These are phyloP conservation scores for Leccinum angustisporum DNA, from an alignment of 1,284 basidiomycete species.

Conservation along the genomic window DNA sequence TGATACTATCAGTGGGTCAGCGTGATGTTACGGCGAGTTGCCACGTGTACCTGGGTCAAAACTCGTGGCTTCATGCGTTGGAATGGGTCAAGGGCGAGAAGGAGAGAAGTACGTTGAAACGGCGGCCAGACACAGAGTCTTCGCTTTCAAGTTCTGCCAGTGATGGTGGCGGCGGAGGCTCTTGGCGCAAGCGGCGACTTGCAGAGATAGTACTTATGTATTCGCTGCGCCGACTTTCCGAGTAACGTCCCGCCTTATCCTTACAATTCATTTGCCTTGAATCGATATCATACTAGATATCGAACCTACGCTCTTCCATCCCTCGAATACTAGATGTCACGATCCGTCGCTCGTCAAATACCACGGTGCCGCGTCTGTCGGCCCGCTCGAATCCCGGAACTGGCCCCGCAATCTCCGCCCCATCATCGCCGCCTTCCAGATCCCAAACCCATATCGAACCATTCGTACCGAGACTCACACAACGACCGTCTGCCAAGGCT, in stretches of 20 bases:
- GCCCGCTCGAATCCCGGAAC: constrained; percentile 10
- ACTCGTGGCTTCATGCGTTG: background rate
- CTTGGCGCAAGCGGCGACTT: background rate
- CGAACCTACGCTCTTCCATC: constrained; percentile 64
- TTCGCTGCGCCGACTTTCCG: too few relatives aligned
- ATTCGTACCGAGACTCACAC: constrained; percentile 67
- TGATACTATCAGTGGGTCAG: background rate
- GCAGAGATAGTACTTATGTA: background rate
- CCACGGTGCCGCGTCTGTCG: constrained; percentile 45
- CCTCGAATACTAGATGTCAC: constrained; percentile 54
- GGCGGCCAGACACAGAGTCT: background rate
- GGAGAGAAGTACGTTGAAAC: background rate
- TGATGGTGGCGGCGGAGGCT: background rate
- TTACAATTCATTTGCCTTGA: background rate
- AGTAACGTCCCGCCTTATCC: background rate
- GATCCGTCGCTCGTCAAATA: constrained; percentile 75
- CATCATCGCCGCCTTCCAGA: constrained; percentile 62
- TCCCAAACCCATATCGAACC: constrained; percentile 84
- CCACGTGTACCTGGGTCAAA: background rate
- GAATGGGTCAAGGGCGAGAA: background rate
- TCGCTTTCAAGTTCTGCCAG: background rate
- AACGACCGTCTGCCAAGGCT: constrained; percentile 74
- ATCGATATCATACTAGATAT: constrained; percentile 44
- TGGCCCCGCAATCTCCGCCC: constrained; percentile 53
- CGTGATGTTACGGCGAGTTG: background rate